Conservation (phyloP, 1,139 yeast genomes). For the Fermentozyma sake region DNA sequence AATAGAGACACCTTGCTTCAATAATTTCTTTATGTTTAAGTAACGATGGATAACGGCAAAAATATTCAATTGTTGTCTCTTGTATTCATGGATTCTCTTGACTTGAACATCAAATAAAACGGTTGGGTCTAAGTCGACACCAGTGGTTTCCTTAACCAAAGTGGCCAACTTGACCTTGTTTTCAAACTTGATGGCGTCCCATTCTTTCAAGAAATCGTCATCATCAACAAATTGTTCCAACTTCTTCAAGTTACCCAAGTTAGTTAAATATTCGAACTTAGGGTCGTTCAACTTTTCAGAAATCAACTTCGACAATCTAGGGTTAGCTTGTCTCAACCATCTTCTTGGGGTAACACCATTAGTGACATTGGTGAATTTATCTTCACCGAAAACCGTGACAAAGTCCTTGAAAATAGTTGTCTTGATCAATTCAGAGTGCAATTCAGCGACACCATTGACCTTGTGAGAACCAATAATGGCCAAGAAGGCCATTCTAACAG, state of each 20-base stretch:
- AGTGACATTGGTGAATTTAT: conserved; percentile 86
- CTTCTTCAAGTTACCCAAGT: conserved; percentile 63
- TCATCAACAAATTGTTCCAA: conserved; percentile 69
- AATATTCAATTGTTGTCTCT: conserved; percentile 90
- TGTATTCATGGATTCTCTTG: conserved; percentile 92
- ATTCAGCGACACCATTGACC: conserved; percentile 94
- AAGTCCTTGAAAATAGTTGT: conserved; percentile 90
- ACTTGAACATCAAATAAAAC: conserved; percentile 90
- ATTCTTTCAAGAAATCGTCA: conserved; percentile 56
- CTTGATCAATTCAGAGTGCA: conserved; percentile 85
- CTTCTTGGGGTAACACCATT: conserved; percentile 96
- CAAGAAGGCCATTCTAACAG: conserved; percentile 86
- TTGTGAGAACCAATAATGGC: conserved; percentile 92
- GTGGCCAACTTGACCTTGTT: conserved; percentile 72
- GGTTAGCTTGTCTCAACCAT: conserved; percentile 94
- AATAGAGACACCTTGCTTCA: conserved; percentile 38
- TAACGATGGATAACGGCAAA: conserved; percentile 86
- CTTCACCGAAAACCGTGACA: conserved; percentile 73
- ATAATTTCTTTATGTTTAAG: conserved; percentile 64
- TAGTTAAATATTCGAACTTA: conserved; percentile 59
- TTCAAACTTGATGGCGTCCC: conserved; percentile 68
- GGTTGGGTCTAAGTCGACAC: conserved; percentile 64
- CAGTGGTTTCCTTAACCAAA: conserved; percentile 63
- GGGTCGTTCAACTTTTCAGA: conserved; percentile 65
- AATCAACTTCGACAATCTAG: conserved; percentile 68